phyloP scores from a whole-genome alignment of 108 stramenopile species.

The Cyclostephanos tholiformis region DNA sequence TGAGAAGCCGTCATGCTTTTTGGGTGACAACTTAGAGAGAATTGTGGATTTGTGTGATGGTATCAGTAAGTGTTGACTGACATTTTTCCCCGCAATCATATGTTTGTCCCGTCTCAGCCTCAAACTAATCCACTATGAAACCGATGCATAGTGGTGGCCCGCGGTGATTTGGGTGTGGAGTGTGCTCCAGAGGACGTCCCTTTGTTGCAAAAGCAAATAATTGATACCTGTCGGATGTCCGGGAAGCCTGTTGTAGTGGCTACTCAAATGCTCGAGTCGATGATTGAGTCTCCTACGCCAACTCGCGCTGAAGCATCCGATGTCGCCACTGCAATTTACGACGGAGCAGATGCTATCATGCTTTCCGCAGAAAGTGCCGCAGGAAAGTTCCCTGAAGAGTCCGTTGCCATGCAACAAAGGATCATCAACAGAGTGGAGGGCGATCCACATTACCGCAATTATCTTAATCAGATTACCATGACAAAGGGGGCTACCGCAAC shows the following conservation, averaged over 20 bases:
- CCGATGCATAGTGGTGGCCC: constrained; percentile 56
- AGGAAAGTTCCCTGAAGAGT: constrained; percentile 63
- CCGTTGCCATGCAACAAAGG: constrained; percentile 84
- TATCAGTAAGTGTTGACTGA: constrained; percentile 17
- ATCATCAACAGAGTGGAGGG: constrained; percentile 84
- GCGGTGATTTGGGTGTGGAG: constrained; percentile 96
- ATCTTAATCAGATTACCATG: constrained; percentile 42
- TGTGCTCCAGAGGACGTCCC: constrained; percentile 95
- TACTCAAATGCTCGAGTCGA: constrained; percentile 84
- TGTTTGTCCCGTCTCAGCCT: not conserved
- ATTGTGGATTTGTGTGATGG: constrained; percentile 82
- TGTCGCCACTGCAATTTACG: constrained; percentile 88
- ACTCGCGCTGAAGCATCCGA: constrained; percentile 88
- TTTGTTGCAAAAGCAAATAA: constrained; percentile 93
- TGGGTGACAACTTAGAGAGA: constrained; percentile 61
- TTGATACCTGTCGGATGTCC: constrained; percentile 84
- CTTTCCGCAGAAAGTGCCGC: constrained; percentile 82
- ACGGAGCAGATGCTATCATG: constrained; percentile 91
- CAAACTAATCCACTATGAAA: constrained; percentile 44
- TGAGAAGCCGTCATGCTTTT: constrained; percentile 78
- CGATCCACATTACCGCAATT: constrained; percentile 57
- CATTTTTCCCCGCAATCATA: constrained; percentile 44
- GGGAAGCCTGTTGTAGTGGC: constrained; percentile 94
- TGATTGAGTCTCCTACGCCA: constrained; percentile 82
- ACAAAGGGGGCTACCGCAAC: constrained; percentile 58